A percentile compares a stretch with the other conserved stretches of the same genome.
Conservation (phyloP, 2,329 filamentous ascomycete species). For the Colletotrichum gloeosporioides region DNA sequence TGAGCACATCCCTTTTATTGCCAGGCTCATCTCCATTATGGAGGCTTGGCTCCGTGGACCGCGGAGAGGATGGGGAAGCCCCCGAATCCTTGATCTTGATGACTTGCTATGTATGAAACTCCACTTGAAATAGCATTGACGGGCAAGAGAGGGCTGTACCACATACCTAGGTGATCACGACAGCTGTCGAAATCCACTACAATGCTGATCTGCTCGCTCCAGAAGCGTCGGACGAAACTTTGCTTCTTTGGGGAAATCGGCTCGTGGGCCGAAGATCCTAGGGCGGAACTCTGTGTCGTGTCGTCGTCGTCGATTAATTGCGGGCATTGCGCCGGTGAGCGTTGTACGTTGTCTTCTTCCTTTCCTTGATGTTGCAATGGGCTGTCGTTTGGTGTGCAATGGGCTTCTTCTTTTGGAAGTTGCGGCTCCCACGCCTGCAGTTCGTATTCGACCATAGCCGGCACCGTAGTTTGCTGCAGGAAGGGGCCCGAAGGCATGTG, state of each 20-base stretch:
- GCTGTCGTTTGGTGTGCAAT: not conserved
- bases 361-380: not conserved
- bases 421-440: not conserved
- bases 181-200: constrained; percentile 53
- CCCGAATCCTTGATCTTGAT: not conserved
- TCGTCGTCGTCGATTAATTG: not conserved
- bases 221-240: constrained; percentile 37
- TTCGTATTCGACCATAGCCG: not conserved
- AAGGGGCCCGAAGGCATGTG: not conserved
- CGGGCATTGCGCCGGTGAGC: not conserved
- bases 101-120: not conserved
- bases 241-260: not conserved
- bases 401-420: not conserved
- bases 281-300: not conserved
- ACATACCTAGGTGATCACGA: constrained; percentile 60
- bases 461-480: not conserved
- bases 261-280: not conserved
- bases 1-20: not conserved
- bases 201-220: constrained; percentile 54
- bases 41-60: not conserved
- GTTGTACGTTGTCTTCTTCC: not conserved
- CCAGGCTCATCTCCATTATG: constrained; percentile 14
- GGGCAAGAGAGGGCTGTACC: constrained; percentile 25
- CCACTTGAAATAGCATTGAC: not conserved
- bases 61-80: not conserved